Percentiles rank a stretch among this genome's conserved stretches.
These are phyloP conservation scores for Thielaviopsis punctulata DNA, from an alignment of 2,329 filamentous ascomycete genomes.

Conservation along the genomic window DNA sequence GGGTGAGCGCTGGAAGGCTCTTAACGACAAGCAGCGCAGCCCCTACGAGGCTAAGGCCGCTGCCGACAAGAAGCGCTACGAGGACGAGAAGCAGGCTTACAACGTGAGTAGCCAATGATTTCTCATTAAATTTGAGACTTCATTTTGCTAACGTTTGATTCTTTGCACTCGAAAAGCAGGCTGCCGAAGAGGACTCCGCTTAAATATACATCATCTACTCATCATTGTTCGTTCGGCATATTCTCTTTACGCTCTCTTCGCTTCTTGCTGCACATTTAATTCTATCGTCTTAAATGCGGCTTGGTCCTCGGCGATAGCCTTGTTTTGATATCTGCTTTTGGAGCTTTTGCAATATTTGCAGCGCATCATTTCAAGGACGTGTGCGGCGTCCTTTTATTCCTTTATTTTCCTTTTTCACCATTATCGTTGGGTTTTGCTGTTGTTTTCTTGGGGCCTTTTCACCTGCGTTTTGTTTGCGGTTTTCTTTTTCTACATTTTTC, in stretches of 20 bases:
- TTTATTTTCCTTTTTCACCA: background rate
- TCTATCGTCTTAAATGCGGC: background rate
- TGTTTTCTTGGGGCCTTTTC: conserved; percentile 4
- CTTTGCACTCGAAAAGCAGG: conserved; percentile 12
- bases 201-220: conserved; percentile 8
- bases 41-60: conserved; percentile 97
- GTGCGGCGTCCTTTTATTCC: conserved; percentile 1
- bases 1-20: conserved; percentile 95
- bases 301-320: background rate
- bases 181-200: conserved; percentile 15
- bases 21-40: conserved; percentile 78
- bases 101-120: conserved; percentile 41
- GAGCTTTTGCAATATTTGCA: conserved; percentile 1
- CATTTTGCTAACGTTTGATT: conserved; percentile 9
- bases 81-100: conserved; percentile 93
- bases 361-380: conserved; percentile 3
- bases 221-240: background rate
- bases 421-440: background rate
- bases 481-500: conserved; percentile 3
- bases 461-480: conserved; percentile 1
- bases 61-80: conserved; percentile 96
- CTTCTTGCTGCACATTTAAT: background rate
- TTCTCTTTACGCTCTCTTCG: background rate
- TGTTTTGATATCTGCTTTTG: conserved; percentile 4
- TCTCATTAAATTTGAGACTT: background rate